Evolutionary conservation across 75 land plant genomes (phyloP).

Genomic region (Selaginella tamariscina): DNA sequence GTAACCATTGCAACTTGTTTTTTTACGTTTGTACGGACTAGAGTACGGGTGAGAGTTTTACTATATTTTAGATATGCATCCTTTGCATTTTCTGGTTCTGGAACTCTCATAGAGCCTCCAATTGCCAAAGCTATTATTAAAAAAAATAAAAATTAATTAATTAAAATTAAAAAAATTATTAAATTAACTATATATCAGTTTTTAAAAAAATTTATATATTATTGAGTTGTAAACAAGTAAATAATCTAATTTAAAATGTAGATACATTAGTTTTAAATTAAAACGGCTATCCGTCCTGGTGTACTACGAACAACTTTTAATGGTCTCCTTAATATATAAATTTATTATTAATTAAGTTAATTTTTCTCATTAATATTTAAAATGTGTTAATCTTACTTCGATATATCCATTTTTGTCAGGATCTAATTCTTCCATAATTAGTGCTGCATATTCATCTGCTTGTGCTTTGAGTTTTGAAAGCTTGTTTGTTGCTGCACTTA

Average conservation of each 20-base stretch:
- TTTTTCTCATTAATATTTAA: no score
- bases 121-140: slow-evolving; percentile 18
- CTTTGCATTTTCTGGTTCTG: neutral
- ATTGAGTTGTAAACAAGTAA: no score
- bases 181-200: no score
- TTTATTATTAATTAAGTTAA: no score
- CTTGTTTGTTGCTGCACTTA: slow-evolving; percentile 30
- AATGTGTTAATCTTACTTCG: no score
- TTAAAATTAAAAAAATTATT: neutral
- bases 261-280: no score
- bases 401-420: slow-evolving; percentile 20
- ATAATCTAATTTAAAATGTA: no score
- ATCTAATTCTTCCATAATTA: slow-evolving; percentile 30
- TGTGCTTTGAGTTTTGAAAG: slow-evolving; percentile 22
- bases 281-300: no score
- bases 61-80: slow-evolving; percentile 35
- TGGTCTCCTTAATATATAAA: no score
- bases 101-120: slow-evolving; percentile 18
- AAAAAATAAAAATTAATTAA: neutral
- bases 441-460: slow-evolving; percentile 26
- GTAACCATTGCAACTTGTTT: neutral
- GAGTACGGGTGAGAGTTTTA: slow-evolving; percentile 35
- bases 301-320: no score
- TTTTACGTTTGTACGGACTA: neutral
- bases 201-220: no score